A percentile compares a stretch with the other conserved stretches of the same genome.
These are phyloP conservation scores for Aspergillus pseudoviridinutans DNA, from an alignment of 2,329 filamentous ascomycete species.

Conservation along the genomic window DNA sequence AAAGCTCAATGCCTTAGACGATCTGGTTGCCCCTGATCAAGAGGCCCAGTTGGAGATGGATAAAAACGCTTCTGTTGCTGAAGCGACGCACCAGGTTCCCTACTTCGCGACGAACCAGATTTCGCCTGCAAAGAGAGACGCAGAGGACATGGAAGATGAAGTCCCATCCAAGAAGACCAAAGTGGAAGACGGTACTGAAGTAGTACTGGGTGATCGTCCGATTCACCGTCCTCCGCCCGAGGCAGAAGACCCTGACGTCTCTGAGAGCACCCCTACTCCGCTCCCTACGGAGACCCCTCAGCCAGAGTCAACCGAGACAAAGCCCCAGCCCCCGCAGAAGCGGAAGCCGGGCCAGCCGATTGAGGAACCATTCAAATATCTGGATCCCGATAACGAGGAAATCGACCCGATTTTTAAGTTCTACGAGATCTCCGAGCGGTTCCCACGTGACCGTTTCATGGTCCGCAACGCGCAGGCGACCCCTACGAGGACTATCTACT, in stretches of 20 bases:
- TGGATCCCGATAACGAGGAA: slow-evolving; percentile 69
- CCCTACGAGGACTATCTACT: slow-evolving; percentile 93
- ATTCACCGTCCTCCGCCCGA: slow-evolving; percentile 30
- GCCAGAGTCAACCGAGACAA: slow-evolving; percentile 6
- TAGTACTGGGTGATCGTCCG: slow-evolving; percentile 35
- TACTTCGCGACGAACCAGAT: slow-evolving; percentile 28
- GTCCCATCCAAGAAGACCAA: slow-evolving; percentile 44
- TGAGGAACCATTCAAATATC: slow-evolving; percentile 94
- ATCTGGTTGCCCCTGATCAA: slow-evolving; percentile 32
- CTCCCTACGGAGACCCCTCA: slow-evolving; percentile 11
- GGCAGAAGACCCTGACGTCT: slow-evolving; percentile 20
- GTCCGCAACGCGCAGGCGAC: slow-evolving; percentile 88
- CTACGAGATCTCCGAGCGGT: slow-evolving; percentile 77
- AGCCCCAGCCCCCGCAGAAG: slow-evolving; percentile 27
- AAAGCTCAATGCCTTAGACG: slow-evolving; percentile 39
- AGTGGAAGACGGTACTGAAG: slow-evolving; percentile 36
- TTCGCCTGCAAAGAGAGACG: slow-evolving; percentile 30
- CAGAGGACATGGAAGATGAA: slow-evolving; percentile 33
- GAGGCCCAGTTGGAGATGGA: slow-evolving; percentile 25
- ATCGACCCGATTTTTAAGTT: slow-evolving; percentile 75
- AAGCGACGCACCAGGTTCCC: slow-evolving; percentile 30
- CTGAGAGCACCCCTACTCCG: slow-evolving; percentile 13
- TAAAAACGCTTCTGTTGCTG: slow-evolving; percentile 34
- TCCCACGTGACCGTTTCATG: slow-evolving; percentile 90
- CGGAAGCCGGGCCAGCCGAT: slow-evolving; percentile 48